phyloP scores from a whole-genome alignment of 2,329 filamentous ascomycete genomes.

The Beauveria scarabaeidicola region DNA sequence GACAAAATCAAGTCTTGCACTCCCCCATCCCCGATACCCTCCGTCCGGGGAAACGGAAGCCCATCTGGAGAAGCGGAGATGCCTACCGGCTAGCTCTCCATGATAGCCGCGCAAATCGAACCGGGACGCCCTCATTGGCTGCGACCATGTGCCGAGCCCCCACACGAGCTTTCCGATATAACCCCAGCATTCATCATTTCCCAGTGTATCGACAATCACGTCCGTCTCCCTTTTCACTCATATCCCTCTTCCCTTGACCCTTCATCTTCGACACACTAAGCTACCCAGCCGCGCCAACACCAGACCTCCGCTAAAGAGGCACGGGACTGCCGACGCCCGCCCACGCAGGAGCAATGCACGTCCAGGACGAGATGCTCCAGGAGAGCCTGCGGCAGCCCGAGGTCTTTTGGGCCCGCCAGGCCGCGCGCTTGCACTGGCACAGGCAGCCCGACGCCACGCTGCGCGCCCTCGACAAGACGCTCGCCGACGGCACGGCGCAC shows the following conservation, averaged over 20 bases:
- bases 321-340: neutral
- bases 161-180: conserved; percentile 8
- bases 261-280: neutral
- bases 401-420: conserved; percentile 65
- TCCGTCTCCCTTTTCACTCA: neutral
- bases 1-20: no score
- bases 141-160: neutral
- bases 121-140: neutral
- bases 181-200: neutral
- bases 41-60: conserved; percentile 10
- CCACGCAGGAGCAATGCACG: neutral
- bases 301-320: neutral
- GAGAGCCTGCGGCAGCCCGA: conserved; percentile 39
- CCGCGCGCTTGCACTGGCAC: conserved; percentile 72
- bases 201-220: neutral
- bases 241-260: neutral
- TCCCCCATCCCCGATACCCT: neutral
- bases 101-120: neutral
- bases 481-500: conserved; percentile 53
- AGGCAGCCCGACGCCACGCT: conserved; percentile 59
- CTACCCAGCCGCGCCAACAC: no score
- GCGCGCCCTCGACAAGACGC: conserved; percentile 49
- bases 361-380: conserved; percentile 28
- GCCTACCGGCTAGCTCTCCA: neutral
- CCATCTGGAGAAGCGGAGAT: conserved; percentile 2